These are phyloP conservation scores for Sungouiella thailandica DNA, from an alignment of 805 yeast species.

Conservation along the genomic window DNA sequence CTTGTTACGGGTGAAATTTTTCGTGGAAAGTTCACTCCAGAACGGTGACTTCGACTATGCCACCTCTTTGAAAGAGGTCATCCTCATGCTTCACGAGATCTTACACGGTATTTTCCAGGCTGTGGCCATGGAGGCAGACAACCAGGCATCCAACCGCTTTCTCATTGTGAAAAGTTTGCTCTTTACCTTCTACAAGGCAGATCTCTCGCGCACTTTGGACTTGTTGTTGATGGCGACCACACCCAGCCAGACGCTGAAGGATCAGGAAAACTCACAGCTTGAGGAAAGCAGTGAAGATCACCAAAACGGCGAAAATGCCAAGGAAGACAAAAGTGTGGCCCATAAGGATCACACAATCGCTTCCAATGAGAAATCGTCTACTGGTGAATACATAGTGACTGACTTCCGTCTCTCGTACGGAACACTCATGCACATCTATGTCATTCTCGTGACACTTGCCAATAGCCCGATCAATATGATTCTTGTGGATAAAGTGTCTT, in stretches of 20 bases:
- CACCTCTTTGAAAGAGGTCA: conserved; percentile 20
- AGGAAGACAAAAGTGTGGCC: not conserved
- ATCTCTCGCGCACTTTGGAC: conserved; percentile 18
- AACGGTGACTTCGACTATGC: conserved; percentile 10
- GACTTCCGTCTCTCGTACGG: conserved; percentile 23
- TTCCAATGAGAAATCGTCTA: not conserved
- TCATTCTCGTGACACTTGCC: conserved; percentile 21
- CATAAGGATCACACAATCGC: conserved; percentile 9
- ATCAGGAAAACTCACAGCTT: not conserved
- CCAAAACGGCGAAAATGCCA: not conserved
- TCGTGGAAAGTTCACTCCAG: conserved; percentile 12
- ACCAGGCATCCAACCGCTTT: conserved; percentile 11
- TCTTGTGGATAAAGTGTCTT: conserved; percentile 13
- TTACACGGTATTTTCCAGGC: conserved; percentile 18
- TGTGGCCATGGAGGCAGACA: conserved; percentile 8
- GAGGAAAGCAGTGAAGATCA: no score
- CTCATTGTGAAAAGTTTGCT: conserved; percentile 20
- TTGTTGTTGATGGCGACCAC: conserved; percentile 12
- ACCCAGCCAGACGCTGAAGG: not conserved
- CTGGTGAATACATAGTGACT: conserved; percentile 2
- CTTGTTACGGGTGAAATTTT: conserved; percentile 15
- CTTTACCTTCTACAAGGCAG: conserved; percentile 19
- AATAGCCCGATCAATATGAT: conserved; percentile 20
- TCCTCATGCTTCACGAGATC: conserved; percentile 23
- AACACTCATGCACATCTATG: conserved; percentile 21